phyloP scores from a whole-genome alignment of 116 monocot genomes.

The Posidonia oceanica region DNA sequence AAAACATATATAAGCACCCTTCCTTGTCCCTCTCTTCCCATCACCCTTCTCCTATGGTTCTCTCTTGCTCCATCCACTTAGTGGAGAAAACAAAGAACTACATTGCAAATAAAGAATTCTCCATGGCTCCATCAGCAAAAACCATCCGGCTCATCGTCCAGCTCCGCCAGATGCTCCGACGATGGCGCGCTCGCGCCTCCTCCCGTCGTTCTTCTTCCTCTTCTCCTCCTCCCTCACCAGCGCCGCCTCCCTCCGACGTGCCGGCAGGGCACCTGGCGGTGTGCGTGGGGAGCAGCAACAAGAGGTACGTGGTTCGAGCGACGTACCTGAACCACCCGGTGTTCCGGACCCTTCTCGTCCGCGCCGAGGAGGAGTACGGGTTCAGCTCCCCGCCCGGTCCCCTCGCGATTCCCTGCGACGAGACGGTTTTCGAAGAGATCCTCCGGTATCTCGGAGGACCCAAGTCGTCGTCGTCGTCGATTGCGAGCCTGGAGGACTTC shows the following conservation, averaged over 20 bases:
- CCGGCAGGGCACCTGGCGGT: constrained; percentile 37
- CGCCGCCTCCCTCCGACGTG: constrained; percentile 16
- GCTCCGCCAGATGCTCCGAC: constrained; percentile 33
- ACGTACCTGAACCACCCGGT: constrained; percentile 34
- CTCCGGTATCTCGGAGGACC: neutral
- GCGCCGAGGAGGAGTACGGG: constrained; percentile 34
- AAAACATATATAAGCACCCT: neutral
- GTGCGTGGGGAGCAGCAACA: constrained; percentile 18
- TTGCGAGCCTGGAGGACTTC: too few species aligned
- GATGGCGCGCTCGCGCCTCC: constrained; percentile 22
- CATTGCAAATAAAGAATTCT: neutral
- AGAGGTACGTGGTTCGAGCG: constrained; percentile 33
- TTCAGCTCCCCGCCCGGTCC: constrained; percentile 14
- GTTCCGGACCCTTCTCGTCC: constrained; percentile 21
- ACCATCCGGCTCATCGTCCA: constrained; percentile 31
- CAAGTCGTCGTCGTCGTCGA: too few species aligned
- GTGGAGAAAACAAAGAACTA: too few species aligned
- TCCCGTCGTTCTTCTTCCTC: too few species aligned
- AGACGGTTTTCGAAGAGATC: constrained; percentile 6
- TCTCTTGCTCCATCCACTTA: neutral
- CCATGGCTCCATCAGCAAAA: constrained; percentile 9
- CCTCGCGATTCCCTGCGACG: constrained; percentile 12
- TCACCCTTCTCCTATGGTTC: neutral
- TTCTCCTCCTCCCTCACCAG: neutral
- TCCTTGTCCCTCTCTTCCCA: neutral